phyloP scores from a whole-genome alignment of 2,329 filamentous ascomycete genomes.

The Aspergillus niger region DNA sequence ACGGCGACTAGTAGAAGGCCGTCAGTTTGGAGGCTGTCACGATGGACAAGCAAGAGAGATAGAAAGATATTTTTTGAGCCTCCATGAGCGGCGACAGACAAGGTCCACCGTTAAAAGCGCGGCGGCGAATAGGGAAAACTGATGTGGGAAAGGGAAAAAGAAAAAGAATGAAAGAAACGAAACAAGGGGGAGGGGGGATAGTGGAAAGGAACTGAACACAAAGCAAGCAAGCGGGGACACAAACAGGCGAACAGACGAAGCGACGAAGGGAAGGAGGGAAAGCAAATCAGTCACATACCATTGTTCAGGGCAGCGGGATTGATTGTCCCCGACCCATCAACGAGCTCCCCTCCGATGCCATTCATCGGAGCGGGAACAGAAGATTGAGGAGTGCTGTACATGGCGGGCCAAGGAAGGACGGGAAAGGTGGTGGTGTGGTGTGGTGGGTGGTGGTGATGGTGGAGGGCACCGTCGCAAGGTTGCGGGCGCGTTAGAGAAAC shows the following conservation, averaged over 20 bases:
- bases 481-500: slow-evolving; percentile 36
- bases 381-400: slow-evolving; percentile 51
- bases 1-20: slow-evolving; percentile 38
- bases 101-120: slow-evolving; percentile 3
- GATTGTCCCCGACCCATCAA: slow-evolving; percentile 83
- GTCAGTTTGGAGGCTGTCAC: slow-evolving; percentile 37
- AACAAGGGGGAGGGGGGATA: not conserved
- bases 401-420: slow-evolving; percentile 38
- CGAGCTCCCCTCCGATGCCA: slow-evolving; percentile 55
- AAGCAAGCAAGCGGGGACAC: not conserved
- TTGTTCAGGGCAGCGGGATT: slow-evolving; percentile 82
- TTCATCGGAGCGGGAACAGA: slow-evolving; percentile 67
- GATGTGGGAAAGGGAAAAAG: slow-evolving; percentile 4
- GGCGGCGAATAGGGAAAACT: slow-evolving; percentile 5
- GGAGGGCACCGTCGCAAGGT: slow-evolving; percentile 33
- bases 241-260: not conserved
- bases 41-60: slow-evolving; percentile 18
- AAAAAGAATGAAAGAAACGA: slow-evolving; percentile 13
- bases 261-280: slow-evolving; percentile 1
- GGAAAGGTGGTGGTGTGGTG: not conserved
- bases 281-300: slow-evolving; percentile 55
- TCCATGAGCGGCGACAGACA: slow-evolving; percentile 15
- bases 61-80: slow-evolving; percentile 11
- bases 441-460: slow-evolving; percentile 22
- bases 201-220: not conserved